phyloP scores from a whole-genome alignment of 2,329 filamentous ascomycete genomes.

The Arthrinium phaeospermum region DNA sequence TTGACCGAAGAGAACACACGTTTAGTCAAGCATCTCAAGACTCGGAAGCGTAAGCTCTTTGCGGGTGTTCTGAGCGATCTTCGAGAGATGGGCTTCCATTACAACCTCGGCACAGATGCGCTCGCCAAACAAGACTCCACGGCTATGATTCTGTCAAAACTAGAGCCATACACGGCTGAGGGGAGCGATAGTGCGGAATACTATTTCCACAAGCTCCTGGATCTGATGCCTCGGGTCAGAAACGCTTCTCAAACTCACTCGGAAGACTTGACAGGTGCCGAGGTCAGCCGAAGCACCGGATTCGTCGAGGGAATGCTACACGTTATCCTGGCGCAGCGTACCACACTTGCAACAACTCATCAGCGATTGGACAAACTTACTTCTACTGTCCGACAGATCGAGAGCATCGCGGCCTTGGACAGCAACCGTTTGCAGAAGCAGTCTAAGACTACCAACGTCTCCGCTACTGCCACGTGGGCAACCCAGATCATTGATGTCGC shows the following conservation, averaged over 20 bases:
- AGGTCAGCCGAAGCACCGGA: constrained; percentile 79
- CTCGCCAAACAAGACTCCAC: constrained; percentile 76
- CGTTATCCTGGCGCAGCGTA: constrained; percentile 65
- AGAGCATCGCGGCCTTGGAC: constrained; percentile 37
- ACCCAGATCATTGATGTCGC: constrained; percentile 69
- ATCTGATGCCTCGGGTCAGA: constrained; percentile 73
- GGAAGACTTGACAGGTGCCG: constrained; percentile 81
- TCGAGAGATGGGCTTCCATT: constrained; percentile 86
- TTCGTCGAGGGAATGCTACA: constrained; percentile 86
- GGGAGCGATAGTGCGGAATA: constrained; percentile 61
- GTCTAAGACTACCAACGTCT: constrained; percentile 31
- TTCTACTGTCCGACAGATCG: constrained; percentile 43
- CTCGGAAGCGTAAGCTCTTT: constrained; percentile 86
- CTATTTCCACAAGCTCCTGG: constrained; percentile 80
- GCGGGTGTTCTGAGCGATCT: constrained; percentile 85
- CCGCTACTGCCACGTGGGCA: constrained; percentile 62
- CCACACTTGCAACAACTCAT: constrained; percentile 49
- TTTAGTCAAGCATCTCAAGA: constrained; percentile 85
- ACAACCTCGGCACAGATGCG: constrained; percentile 77
- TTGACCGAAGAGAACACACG: constrained; percentile 88
- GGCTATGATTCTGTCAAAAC: constrained; percentile 70
- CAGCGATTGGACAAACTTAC: constrained; percentile 47
- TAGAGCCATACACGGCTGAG: constrained; percentile 45
- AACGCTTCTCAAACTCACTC: constrained; percentile 75
- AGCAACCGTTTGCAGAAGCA: constrained; percentile 29